A percentile compares a stretch with the other conserved stretches of the same genome.
phyloP scores from a whole-genome alignment of 306 rosid species.

The Adenanthera pavonina region DNA sequence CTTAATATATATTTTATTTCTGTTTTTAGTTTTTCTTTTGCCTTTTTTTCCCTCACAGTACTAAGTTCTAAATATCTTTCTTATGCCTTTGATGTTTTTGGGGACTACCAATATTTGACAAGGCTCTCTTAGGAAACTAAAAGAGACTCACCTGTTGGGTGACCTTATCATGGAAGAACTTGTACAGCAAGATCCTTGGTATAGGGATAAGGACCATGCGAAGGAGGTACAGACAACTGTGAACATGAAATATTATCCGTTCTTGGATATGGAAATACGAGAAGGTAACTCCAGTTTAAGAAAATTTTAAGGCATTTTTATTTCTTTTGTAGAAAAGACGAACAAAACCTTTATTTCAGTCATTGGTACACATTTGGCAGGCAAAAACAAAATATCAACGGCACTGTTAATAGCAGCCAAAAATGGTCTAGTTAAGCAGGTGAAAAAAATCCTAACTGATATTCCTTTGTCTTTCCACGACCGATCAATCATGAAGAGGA shows the following conservation, averaged over 20 bases:
- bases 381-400: not conserved
- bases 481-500: not conserved
- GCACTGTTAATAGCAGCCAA: conserved; percentile 1
- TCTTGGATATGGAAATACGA: not conserved
- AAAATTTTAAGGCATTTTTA: not conserved
- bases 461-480: not conserved
- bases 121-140: too few relatives aligned
- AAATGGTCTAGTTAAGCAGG: not conserved
- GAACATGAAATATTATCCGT: not conserved
- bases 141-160: too few relatives aligned
- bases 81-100: not conserved
- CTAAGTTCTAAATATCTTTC: not conserved
- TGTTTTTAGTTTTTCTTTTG: too few relatives aligned
- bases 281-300: not conserved
- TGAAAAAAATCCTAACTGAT: not conserved
- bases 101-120: too few relatives aligned
- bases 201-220: not conserved
- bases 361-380: not conserved
- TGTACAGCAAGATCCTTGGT: not conserved
- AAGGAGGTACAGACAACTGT: not conserved
- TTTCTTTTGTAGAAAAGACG: not conserved
- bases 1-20: too few relatives aligned
- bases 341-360: not conserved
- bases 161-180: not conserved
- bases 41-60: too few relatives aligned